Evolutionary conservation across 2,329 filamentous ascomycete species (phyloP), one percentile per base, ranked within the genome.

Genomic region (Fusarium nisikadoi): DNA sequence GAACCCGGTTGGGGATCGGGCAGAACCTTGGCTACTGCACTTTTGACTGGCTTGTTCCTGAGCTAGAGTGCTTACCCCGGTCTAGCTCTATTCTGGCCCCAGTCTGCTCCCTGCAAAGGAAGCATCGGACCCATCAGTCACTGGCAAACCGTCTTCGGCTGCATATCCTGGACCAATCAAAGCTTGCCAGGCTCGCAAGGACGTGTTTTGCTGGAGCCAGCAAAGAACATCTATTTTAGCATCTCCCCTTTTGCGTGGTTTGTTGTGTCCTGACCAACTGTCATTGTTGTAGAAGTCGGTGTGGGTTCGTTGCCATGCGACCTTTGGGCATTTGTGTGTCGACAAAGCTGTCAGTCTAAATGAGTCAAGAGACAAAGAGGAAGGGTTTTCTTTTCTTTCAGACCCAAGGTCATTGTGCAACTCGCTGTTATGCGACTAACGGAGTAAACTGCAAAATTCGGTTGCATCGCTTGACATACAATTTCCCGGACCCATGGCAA

Each of bases 31-130:
- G 39, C 59, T 55, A 41, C 75, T 77, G 74, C 69, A 69, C 33
- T 64, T 73, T 70, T 75, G 46, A 76, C 65, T 77, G 75, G 75
- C 41, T 60, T 71, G 76, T 77, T 63, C 76, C 76, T 77, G 71
- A 61, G 59, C 73, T 62, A 75, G 55, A 66, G 62, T 55, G 59
- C 43, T 58, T 35, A 71, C 60, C 72, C 73, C 54, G 56, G 73
- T 59, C 64, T 56, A 63, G 64, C 42, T 59, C 57, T 61, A 36
- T 63, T 65, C 47, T 68, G 62, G 60, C 39, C 70, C 75, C 67
- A 62, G 65, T 62, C 67, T 45, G 49, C 38, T 55, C 60, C 73
- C 62, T 63, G 75, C 73, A 65, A 71, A 68, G 47, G 59, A 65
- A 69, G 64, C 68, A 67, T 70, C 63, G 65, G 23, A 25, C 23